phyloP scores from a whole-genome alignment of 176 grass and related monocot species.

The Oryza brachyantha region DNA sequence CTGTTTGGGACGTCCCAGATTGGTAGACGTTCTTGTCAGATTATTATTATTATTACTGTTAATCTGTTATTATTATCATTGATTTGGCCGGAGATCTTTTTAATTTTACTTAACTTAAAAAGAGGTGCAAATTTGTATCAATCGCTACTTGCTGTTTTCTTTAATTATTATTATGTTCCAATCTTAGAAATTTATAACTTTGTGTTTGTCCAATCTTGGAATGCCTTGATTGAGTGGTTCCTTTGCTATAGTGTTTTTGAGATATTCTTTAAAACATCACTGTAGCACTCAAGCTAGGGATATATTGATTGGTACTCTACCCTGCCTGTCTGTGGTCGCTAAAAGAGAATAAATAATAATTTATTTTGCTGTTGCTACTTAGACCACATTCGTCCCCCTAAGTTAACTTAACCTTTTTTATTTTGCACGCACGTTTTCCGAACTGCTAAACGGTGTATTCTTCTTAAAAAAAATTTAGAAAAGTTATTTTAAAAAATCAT shows the following conservation, averaged over 20 bases:
- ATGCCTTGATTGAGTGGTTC: background rate
- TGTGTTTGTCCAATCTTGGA: background rate
- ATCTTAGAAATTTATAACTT: background rate
- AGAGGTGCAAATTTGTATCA: background rate
- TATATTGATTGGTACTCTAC: background rate
- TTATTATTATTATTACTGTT: background rate
- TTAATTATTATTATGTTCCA: background rate
- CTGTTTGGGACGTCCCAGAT: background rate
- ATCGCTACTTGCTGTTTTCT: background rate
- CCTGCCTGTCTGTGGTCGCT: background rate
- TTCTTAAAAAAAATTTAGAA: too few relatives aligned
- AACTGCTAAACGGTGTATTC: too few relatives aligned
- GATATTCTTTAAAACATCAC: background rate
- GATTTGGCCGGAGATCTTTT: background rate
- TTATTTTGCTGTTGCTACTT: too few relatives aligned
- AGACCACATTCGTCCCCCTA: background rate
- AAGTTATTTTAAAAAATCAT: too few relatives aligned
- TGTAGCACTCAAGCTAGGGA: background rate
- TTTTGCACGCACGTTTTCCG: too few relatives aligned
- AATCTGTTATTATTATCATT: background rate
- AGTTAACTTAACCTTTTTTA: too few relatives aligned
- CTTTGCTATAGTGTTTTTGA: background rate
- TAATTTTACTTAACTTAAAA: too few relatives aligned
- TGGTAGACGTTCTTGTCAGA: background rate
- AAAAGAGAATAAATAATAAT: too few relatives aligned